Base-by-base conservation (phyloP, 2,329 filamentous ascomycete species). In the Xylariaceae sp. region DNA sequence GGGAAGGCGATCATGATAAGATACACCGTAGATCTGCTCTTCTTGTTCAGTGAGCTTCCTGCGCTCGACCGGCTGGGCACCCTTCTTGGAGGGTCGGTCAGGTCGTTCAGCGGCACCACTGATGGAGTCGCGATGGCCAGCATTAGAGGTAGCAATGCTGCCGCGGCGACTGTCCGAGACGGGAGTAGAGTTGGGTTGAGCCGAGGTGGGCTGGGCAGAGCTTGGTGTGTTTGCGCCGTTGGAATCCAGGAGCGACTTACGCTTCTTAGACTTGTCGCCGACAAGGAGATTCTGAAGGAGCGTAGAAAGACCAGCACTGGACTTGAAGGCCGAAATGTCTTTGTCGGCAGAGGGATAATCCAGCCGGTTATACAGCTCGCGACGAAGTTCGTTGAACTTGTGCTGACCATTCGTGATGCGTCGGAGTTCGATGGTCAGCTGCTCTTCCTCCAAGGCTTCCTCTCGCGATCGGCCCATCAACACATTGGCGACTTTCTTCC, bases 391-490 rank as follows among this genome's bases (percentile, higher is more conserved):
- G 66, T 95, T 90, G 66, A 97, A 87, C 51, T 84, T 86, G 60
- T 94, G 89, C 58, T 92, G 89, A 54, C 91, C 86, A 57, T 89
- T 86, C 64, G 96, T 83, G 60, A 99, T 97, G 53, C 94, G 87
- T 65, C 95, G 91, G 50, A 99, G 83, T 67, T 99, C 94, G 53
- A 93, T 81, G 16, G 99, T 80, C 2, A 99, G 75, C 33, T 90
- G 87, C 62, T 95, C 89, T 72, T 99, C 94, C 69, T 99, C 94
- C 56, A 89, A 86, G 22, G 93, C 89, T 71, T 99, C 93, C 57
- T 96, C 90, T 57, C 86, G 86, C 9, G 87, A 88, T 39, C 94
- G 83, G 44, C 86, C 83, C 58, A 97, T 80, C 43, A 92, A 83
- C 45, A 87, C 84, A 57, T 88, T 82, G 3, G 91, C 93, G 63